phyloP scores from a whole-genome alignment of 2,329 filamentous ascomycete genomes.

The Penicillium sp. region DNA sequence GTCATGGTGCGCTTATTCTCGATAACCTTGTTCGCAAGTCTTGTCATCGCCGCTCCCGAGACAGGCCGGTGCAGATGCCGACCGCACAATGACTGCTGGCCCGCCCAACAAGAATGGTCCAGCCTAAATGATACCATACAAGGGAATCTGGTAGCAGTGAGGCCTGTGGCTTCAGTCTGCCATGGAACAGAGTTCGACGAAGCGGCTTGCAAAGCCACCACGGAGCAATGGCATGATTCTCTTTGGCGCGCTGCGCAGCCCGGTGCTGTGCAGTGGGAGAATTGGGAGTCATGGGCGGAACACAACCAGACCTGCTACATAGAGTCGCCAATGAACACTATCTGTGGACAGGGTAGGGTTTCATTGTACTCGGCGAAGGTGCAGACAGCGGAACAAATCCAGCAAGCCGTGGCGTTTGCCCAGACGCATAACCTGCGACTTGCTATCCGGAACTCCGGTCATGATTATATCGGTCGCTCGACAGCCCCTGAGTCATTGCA shows the following conservation, averaged over 20 bases:
- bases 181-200: constrained; percentile 22
- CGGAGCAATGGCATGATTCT: constrained; percentile 26
- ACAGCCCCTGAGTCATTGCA: constrained; percentile 36
- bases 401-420: constrained; percentile 42
- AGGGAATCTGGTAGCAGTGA: constrained; percentile 38
- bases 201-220: constrained; percentile 18
- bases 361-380: constrained; percentile 41
- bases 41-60: constrained; percentile 3
- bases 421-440: constrained; percentile 34
- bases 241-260: constrained; percentile 40
- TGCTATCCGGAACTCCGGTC: constrained; percentile 40
- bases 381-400: constrained; percentile 34
- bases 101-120: constrained; percentile 36
- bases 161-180: constrained; percentile 35
- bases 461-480: constrained; percentile 38
- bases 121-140: constrained; percentile 39
- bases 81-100: constrained; percentile 41
- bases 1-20: constrained; percentile 3
- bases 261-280: constrained; percentile 40
- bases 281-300: constrained; percentile 43
- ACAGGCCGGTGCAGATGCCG: constrained; percentile 26
- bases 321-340: constrained; percentile 21
- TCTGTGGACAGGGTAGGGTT: constrained; percentile 39
- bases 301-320: constrained; percentile 40
- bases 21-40: constrained; percentile 2